Percentiles rank a stretch among this genome's conserved stretches.
phyloP scores from a whole-genome alignment of 495 filamentous ascomycete genomes.

The Polyplosphaeria fusca region DNA sequence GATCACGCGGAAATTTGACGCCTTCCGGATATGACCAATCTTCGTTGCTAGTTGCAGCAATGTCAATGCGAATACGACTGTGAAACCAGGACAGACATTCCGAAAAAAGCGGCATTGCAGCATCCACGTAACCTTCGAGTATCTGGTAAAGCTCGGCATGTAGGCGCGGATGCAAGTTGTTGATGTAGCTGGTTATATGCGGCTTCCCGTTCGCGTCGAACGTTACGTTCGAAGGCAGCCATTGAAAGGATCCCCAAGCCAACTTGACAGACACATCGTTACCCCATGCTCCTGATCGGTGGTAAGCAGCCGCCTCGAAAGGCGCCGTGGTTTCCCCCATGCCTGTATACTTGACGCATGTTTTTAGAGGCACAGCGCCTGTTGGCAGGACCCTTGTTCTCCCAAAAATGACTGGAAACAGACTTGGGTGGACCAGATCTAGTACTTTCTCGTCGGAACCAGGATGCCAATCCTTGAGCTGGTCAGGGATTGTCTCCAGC shows the following conservation, averaged over 20 bases:
- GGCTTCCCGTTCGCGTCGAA: slow-evolving; percentile 37
- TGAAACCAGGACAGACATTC: slow-evolving; percentile 14
- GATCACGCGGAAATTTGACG: not conserved
- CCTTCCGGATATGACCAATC: slow-evolving; percentile 1
- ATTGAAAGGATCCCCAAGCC: slow-evolving; percentile 47
- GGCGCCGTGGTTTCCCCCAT: slow-evolving; percentile 1
- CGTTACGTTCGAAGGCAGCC: slow-evolving; percentile 56
- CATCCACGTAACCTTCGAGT: slow-evolving; percentile 50
- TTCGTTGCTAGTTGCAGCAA: not conserved
- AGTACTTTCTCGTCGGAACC: slow-evolving; percentile 54
- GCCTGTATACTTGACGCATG: not conserved
- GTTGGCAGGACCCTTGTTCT: slow-evolving; percentile 47
- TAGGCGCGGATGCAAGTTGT: slow-evolving; percentile 55
- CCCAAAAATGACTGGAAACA: slow-evolving; percentile 59
- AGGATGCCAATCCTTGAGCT: slow-evolving; percentile 57
- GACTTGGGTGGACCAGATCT: slow-evolving; percentile 59
- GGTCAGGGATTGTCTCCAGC: slow-evolving; percentile 28
- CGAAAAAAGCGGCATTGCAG: slow-evolving; percentile 57
- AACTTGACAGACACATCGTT: not conserved
- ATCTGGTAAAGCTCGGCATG: slow-evolving; percentile 50
- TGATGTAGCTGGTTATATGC: slow-evolving; percentile 53
- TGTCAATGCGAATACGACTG: slow-evolving; percentile 3
- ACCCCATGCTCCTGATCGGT: not conserved
- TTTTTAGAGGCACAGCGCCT: slow-evolving; percentile 1
- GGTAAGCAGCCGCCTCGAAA: not conserved